These are phyloP conservation scores for Alternaria angustiovoidea DNA, from an alignment of 2,329 filamentous ascomycete genomes.

Conservation along the genomic window DNA sequence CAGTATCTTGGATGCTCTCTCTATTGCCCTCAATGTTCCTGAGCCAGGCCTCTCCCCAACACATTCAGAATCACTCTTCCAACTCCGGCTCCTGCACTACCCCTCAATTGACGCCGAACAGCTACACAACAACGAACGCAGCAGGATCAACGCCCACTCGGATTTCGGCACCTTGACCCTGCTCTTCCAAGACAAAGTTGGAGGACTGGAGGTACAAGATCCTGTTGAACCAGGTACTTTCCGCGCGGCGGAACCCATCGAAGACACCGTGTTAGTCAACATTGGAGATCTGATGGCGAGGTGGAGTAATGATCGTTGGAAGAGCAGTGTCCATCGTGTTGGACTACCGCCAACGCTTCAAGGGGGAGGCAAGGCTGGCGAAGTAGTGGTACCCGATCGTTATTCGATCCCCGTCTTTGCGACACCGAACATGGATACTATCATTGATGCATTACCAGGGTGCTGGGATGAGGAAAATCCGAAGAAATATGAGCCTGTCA, in stretches of 20 bases:
- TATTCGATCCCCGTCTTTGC: slow-evolving; percentile 55
- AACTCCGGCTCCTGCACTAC: no score
- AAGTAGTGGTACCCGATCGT: slow-evolving; percentile 42
- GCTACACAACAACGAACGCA: slow-evolving; percentile 30
- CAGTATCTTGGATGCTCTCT: slow-evolving; percentile 36
- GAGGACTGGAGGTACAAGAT: slow-evolving; percentile 51
- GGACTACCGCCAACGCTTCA: slow-evolving; percentile 32
- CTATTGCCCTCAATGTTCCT: slow-evolving; percentile 26
- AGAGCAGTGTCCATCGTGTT: slow-evolving; percentile 52
- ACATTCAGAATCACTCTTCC: no score
- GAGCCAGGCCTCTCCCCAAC: no score
- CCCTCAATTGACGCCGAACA: slow-evolving; percentile 29
- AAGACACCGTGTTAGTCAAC: slow-evolving; percentile 50
- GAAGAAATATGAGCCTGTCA: slow-evolving; percentile 53
- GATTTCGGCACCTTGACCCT: slow-evolving; percentile 55
- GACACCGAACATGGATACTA: slow-evolving; percentile 47
- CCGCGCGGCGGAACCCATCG: slow-evolving; percentile 38
- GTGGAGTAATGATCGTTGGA: slow-evolving; percentile 50
- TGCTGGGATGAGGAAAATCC: slow-evolving; percentile 38
- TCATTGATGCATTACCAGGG: slow-evolving; percentile 50
- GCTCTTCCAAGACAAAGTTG: slow-evolving; percentile 54
- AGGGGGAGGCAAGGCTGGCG: slow-evolving; percentile 6
- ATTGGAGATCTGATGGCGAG: slow-evolving; percentile 52
- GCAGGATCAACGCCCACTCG: slow-evolving; percentile 53
- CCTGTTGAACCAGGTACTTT: slow-evolving; percentile 39